These are phyloP conservation scores for Didymella sp. DNA, from an alignment of 2,329 filamentous ascomycete species.

Conservation along the genomic window DNA sequence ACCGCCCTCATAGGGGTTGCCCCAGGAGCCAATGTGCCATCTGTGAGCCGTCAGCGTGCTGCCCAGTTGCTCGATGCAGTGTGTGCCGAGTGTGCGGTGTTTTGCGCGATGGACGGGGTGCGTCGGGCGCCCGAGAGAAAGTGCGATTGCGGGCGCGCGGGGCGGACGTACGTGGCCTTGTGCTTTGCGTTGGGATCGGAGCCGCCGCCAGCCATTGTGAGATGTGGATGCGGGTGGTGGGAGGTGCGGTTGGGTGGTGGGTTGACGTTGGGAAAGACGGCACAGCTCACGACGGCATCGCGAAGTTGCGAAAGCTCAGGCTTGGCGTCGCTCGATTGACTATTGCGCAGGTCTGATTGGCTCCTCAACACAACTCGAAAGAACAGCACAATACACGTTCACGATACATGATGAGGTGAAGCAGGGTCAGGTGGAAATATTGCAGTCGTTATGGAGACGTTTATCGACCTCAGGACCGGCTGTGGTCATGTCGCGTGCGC, in stretches of 20 bases:
- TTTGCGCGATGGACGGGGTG: constrained; percentile 15
- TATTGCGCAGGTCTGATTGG: not conserved
- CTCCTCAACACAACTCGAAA: not conserved
- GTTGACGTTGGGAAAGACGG: constrained; percentile 25
- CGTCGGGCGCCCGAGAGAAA: constrained; percentile 12
- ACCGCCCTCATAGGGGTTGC: constrained; percentile 50
- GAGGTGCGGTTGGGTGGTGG: constrained; percentile 30
- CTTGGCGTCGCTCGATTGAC: not conserved
- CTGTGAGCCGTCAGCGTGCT: constrained; percentile 31
- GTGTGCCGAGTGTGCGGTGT: constrained; percentile 9
- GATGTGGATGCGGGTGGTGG: constrained; percentile 20
- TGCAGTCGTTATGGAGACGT: not conserved
- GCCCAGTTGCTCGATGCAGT: constrained; percentile 15
- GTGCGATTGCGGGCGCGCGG: constrained; percentile 18
- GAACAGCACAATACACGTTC: not conserved
- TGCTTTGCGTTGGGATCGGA: constrained; percentile 33
- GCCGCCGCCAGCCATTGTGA: constrained; percentile 43
- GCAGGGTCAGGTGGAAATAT: not conserved
- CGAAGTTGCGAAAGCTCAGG: not conserved
- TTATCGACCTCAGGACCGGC: not conserved
- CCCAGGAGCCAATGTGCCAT: constrained; percentile 49
- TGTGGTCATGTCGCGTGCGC: constrained; percentile 2
- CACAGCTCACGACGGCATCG: not conserved
- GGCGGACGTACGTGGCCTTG: constrained; percentile 41
- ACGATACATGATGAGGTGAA: not conserved